Evolutionary conservation across 768 basidiomycete species (phyloP).

Genomic region (Pleurotus ostreatus): DNA sequence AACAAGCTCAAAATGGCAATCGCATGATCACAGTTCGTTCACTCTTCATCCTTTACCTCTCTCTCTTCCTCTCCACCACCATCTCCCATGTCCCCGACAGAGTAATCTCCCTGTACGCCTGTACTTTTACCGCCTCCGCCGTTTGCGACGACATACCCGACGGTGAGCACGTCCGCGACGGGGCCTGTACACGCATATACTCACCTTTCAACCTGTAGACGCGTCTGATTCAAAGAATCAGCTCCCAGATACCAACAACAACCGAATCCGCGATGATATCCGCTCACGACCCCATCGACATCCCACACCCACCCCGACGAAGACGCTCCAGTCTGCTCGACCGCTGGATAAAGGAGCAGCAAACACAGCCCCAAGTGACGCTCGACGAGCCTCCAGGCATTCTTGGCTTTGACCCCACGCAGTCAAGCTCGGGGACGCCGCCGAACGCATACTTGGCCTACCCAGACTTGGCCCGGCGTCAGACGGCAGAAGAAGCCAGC

Average conservation of each 20-base stretch:
- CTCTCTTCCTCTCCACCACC: slow-evolving; percentile 8
- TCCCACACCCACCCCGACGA: slow-evolving; percentile 35
- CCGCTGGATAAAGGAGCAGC: slow-evolving; percentile 53
- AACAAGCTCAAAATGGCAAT: slow-evolving; percentile 7
- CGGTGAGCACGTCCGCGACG: neutral
- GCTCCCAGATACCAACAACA: neutral
- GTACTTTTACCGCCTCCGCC: neutral
- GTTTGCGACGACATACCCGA: neutral
- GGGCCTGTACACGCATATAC: neutral
- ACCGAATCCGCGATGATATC: slow-evolving; percentile 28
- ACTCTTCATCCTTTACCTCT: neutral
- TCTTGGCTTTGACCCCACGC: slow-evolving; percentile 11
- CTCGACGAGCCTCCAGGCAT: neutral
- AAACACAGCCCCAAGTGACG: slow-evolving; percentile 16
- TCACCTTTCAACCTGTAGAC: neutral
- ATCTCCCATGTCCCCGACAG: slow-evolving; percentile 4
- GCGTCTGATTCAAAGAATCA: slow-evolving; percentile 1
- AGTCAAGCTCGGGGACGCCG: slow-evolving; percentile 19
- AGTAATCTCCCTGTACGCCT: neutral
- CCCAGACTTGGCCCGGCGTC: slow-evolving; percentile 29
- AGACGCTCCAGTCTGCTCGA: slow-evolving; percentile 48
- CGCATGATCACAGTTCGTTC: slow-evolving; percentile 8
- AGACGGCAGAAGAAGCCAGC: slow-evolving; percentile 13
- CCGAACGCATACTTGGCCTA: slow-evolving; percentile 38
- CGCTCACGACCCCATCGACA: slow-evolving; percentile 48